Evolutionary conservation across 2,329 filamentous ascomycete genomes (phyloP).

Genomic region (Colletotrichum cordylinicola): DNA sequence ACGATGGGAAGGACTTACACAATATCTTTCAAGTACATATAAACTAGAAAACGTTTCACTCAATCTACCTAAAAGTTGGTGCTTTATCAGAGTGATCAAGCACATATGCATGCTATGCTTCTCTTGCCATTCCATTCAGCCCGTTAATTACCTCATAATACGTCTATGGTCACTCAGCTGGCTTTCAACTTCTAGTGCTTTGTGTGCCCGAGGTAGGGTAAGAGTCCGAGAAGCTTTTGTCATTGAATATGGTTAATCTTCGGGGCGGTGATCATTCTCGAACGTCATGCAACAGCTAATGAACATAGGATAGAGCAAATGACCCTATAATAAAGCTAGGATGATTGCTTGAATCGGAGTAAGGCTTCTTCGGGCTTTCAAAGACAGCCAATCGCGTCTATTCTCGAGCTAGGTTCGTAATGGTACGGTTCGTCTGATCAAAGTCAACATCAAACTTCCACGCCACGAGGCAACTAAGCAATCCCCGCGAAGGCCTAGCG

Average conservation of each 20-base stretch:
- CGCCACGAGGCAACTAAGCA: neutral
- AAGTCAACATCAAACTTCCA: neutral
- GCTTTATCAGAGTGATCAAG: neutral
- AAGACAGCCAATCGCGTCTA: neutral
- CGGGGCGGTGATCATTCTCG: neutral
- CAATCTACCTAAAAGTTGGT: neutral
- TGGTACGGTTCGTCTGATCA: neutral
- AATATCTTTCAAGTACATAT: neutral
- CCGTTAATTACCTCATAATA: neutral
- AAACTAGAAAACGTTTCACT: neutral
- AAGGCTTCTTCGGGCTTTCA: neutral
- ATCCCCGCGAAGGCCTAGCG: neutral
- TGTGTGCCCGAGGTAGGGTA: neutral
- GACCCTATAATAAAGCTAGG: neutral
- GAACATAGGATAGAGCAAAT: neutral
- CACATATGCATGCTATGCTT: neutral
- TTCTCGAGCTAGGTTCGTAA: neutral
- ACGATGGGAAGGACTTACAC: fast-evolving
- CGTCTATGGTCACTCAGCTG: fast-evolving
- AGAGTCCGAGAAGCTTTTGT: neutral
- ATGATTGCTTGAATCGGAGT: neutral
- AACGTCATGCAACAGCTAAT: neutral
- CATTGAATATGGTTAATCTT: neutral
- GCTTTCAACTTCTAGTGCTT: neutral
- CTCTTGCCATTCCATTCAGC: neutral